Conservation (phyloP, 257 asterid species). For the Paraleonurus japonicus region DNA sequence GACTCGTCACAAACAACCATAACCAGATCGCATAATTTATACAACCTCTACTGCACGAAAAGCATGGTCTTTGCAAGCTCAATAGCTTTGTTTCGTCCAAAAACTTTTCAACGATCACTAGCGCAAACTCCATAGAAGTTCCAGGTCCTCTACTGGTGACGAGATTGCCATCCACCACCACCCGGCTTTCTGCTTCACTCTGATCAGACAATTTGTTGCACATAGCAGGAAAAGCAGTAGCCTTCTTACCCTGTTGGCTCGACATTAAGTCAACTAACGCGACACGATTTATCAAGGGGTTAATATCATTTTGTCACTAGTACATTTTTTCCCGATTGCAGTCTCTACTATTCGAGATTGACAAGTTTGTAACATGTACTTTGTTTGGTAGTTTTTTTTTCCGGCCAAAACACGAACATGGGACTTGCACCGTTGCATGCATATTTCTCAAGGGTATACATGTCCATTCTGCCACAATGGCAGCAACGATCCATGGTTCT, state of each 20-base stretch:
- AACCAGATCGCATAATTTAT: background rate
- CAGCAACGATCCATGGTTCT: no score
- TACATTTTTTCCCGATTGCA: no score
- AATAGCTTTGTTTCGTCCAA: constrained; percentile 60
- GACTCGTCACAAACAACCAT: constrained; percentile 10
- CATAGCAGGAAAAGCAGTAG: constrained; percentile 90
- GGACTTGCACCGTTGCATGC: no score
- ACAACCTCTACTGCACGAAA: constrained; percentile 38
- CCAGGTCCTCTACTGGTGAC: constrained; percentile 96
- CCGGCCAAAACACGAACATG: no score
- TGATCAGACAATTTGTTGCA: constrained; percentile 74
- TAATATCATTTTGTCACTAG: no score
- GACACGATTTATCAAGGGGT: background rate
- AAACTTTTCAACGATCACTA: constrained; percentile 68
- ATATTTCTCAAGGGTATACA: no score
- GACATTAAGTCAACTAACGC: background rate
- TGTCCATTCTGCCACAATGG: no score
- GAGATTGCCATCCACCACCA: constrained; percentile 87
- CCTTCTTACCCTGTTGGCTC: constrained; percentile 75
- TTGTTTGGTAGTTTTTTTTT: no score
- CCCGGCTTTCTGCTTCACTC: constrained; percentile 75
- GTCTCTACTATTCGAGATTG: no score
- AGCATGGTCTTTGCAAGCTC: constrained; percentile 76
- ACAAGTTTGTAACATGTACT: no score
- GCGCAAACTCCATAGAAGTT: constrained; percentile 80